Percentiles rank a stretch among this genome's conserved stretches.
These are phyloP conservation scores for Phaffia australis DNA, from an alignment of 768 basidiomycete genomes.

Conservation along the genomic window DNA sequence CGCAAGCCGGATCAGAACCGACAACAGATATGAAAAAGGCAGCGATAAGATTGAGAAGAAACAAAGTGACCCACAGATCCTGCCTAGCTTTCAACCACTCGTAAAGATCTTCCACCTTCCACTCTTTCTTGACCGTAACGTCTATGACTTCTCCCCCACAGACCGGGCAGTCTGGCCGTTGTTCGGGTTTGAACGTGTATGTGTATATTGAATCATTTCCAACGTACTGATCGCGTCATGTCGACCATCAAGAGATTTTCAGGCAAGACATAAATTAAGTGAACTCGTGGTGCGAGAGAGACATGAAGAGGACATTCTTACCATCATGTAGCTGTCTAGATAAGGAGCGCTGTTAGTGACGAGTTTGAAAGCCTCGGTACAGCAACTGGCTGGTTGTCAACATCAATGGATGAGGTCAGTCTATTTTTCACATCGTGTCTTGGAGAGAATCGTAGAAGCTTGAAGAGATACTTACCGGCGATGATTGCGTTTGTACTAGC, in stretches of 20 bases:
- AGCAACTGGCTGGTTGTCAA: constrained; percentile 64
- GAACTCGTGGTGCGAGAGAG: neutral
- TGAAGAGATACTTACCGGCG: constrained; percentile 50
- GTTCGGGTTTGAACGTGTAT: constrained; percentile 92
- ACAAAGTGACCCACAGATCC: constrained; percentile 58
- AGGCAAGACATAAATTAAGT: neutral
- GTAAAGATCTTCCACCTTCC: constrained; percentile 75
- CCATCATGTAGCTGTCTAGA: constrained; percentile 83
- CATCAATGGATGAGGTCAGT: neutral
- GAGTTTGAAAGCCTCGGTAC: constrained; percentile 98
- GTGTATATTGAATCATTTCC: constrained; percentile 95
- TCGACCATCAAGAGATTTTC: neutral
- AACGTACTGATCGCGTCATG: constrained; percentile 57
- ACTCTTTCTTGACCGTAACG: constrained; percentile 53
- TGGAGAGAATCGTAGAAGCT: neutral
- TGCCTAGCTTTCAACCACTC: constrained; percentile 78
- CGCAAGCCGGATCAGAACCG: neutral
- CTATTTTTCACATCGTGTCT: neutral
- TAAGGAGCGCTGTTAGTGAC: constrained; percentile 89
- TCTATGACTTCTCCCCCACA: constrained; percentile 85
- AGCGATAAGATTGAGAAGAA: neutral
- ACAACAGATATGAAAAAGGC: neutral
- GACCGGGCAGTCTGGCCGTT: constrained; percentile 85
- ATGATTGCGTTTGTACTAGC: constrained; percentile 98
- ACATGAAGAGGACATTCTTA: constrained; percentile 20